phyloP scores from a whole-genome alignment of 805 yeast genomes.

The Wickerhamiella bombiphila region DNA sequence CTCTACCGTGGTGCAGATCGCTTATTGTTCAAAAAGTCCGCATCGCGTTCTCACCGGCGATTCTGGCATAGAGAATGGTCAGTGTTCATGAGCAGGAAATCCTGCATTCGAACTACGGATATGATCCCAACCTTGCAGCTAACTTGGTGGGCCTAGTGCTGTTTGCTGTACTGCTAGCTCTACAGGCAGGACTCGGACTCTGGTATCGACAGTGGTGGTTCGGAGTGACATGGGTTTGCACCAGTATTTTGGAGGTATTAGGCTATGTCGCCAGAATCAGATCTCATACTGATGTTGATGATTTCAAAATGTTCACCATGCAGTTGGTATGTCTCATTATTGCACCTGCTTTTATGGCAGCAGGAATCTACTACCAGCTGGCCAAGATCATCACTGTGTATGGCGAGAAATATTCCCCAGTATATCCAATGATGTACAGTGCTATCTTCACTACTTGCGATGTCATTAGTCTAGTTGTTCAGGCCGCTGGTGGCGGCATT shows the following conservation, averaged over 20 bases:
- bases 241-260: conserved; percentile 43
- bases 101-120: conserved; percentile 7
- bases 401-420: conserved; percentile 37
- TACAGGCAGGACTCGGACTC: conserved; percentile 31
- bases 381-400: conserved; percentile 52
- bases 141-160: conserved; percentile 43
- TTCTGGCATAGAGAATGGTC: no score
- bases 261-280: conserved; percentile 56
- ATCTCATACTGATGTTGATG: conserved; percentile 23
- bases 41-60: no score
- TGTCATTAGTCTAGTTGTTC: conserved; percentile 46
- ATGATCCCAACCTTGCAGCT: conserved; percentile 38
- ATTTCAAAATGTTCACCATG: conserved; percentile 34
- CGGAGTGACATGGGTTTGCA: conserved; percentile 39
- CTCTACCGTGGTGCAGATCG: no score
- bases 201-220: conserved; percentile 52
- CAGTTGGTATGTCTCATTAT: conserved; percentile 59
- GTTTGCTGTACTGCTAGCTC: conserved; percentile 34
- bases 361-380: conserved; percentile 59
- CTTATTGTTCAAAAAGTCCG: no score
- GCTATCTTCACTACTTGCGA: conserved; percentile 55
- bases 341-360: conserved; percentile 77
- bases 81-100: background rate
- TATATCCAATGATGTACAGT: conserved; percentile 47
- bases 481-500: conserved; percentile 64